phyloP scores from a whole-genome alignment of 129 eudicot species.

The Artemisia annua region DNA sequence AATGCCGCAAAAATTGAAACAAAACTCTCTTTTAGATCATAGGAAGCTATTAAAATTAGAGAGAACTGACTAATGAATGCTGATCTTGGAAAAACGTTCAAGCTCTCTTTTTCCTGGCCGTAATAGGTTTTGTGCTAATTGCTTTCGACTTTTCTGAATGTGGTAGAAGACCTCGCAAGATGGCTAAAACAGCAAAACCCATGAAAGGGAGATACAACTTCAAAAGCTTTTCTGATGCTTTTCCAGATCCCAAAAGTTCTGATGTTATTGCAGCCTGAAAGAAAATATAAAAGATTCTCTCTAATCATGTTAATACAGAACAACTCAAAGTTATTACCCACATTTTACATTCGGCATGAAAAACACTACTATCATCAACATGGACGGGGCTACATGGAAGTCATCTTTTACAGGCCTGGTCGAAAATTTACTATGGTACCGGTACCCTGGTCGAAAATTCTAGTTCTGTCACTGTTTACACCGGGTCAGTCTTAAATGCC shows the following conservation, averaged over 20 bases:
- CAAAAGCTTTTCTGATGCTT: constrained; percentile 64
- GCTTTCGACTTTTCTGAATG: constrained; percentile 31
- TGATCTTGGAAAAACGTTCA: neutral
- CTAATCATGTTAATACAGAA: too few species aligned
- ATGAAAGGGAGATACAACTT: constrained; percentile 61
- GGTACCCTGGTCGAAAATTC: too few species aligned
- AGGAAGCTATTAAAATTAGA: too few species aligned
- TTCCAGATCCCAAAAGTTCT: constrained; percentile 59
- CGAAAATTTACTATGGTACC: too few species aligned
- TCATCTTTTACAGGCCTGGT: too few species aligned
- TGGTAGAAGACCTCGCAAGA: constrained; percentile 67
- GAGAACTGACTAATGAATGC: neutral
- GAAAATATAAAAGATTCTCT: neutral
- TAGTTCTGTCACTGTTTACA: too few species aligned
- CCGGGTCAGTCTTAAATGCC: too few species aligned
- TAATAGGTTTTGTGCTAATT: neutral
- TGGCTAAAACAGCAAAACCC: constrained; percentile 71
- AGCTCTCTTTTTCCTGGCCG: neutral
- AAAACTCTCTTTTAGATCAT: neutral
- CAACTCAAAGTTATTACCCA: too few species aligned
- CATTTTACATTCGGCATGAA: too few species aligned
- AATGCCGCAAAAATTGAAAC: neutral
- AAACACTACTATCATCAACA: too few species aligned
- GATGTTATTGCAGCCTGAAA: constrained; percentile 64
- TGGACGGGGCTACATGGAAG: too few species aligned